Base-by-base conservation (phyloP, 2,329 filamentous ascomycete genomes). In the Emydomyces testavorans region DNA sequence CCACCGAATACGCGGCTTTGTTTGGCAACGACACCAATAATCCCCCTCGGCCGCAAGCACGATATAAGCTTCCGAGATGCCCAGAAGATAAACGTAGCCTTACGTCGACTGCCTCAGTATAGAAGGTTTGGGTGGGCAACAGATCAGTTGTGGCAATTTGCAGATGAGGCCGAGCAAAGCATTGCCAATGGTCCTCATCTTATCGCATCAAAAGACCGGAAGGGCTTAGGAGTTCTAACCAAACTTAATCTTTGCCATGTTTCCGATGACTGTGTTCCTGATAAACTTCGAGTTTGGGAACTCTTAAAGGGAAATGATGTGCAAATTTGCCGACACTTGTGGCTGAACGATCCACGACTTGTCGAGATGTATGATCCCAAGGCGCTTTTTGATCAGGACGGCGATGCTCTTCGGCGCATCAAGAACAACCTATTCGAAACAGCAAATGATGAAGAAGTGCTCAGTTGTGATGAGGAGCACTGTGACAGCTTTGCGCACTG, bases 401-500 rank as follows among this genome's bases (percentile, higher is more conserved):
- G 2, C 4, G 26, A 24, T 3, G 35, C 34, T 16, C 5, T 3
- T 47, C 15, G 24, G 2, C 18, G 13, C 11, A 5, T 18, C 35
- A 21, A 24, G 16, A n/a, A 8, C n/a, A 10, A 21, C 13, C 8
- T 47, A 13, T 47, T 47, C 29, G 8, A 40, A 15, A 21, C 26
- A n/a, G 28, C 31, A 3, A 24, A 20, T 6, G 42, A 28, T 8
- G 13, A 40, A 6, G 28, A 32, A n/a, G 20, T 40, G 2, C n/a
- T 39, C 18, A 7, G 1, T 13, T 47, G 45, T n/a, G 15, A 32
- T 1, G 21, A 47, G 16, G n/a, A 31, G 13, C 6, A 40, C 10
- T 47, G 45, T 20, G 45, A 40, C 1, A 47, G 20, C 6, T 32
- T 40, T 24, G 18, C 28, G n/a, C 45, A 40, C 7, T 47, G 45